Evolutionary conservation across 2,329 filamentous ascomycete genomes (phyloP).

Genomic region (Colletotrichum sp.): DNA sequence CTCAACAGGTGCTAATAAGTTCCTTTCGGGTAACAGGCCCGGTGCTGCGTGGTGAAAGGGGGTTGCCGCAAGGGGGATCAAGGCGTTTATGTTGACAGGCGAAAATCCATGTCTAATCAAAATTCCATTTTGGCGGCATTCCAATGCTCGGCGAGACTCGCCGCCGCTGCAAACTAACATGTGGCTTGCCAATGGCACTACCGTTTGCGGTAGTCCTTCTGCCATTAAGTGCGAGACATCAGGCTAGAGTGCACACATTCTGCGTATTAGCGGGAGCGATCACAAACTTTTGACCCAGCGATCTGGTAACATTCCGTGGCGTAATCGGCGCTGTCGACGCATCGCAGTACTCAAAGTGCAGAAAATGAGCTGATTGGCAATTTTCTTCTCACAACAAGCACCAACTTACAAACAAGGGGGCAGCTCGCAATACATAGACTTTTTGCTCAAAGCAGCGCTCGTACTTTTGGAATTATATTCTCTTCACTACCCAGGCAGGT

Average conservation of each 20-base stretch:
- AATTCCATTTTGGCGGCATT: not conserved
- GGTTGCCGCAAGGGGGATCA: not conserved
- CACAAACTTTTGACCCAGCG: not conserved
- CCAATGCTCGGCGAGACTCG: not conserved
- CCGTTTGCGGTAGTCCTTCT: not conserved
- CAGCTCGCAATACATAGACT: too few relatives aligned
- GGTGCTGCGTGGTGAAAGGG: not conserved
- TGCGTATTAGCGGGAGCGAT: not conserved
- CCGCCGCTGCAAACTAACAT: not conserved
- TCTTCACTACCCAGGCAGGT: not conserved
- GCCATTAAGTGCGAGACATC: not conserved
- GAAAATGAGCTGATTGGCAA: too few relatives aligned
- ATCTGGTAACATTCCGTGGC: not conserved
- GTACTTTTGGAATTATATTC: too few relatives aligned
- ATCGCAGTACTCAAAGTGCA: not conserved
- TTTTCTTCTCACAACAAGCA: too few relatives aligned
- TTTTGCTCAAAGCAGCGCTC: too few relatives aligned
- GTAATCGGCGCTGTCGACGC: not conserved
- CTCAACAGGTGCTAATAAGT: not conserved
- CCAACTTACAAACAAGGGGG: too few relatives aligned
- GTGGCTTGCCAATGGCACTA: not conserved
- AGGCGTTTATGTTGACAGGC: not conserved
- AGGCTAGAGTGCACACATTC: accelerated
- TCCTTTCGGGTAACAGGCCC: not conserved
- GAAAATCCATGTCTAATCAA: not conserved